These are phyloP conservation scores for Hypoxylon sp. DNA, from an alignment of 2,329 filamentous ascomycete species.

Conservation along the genomic window DNA sequence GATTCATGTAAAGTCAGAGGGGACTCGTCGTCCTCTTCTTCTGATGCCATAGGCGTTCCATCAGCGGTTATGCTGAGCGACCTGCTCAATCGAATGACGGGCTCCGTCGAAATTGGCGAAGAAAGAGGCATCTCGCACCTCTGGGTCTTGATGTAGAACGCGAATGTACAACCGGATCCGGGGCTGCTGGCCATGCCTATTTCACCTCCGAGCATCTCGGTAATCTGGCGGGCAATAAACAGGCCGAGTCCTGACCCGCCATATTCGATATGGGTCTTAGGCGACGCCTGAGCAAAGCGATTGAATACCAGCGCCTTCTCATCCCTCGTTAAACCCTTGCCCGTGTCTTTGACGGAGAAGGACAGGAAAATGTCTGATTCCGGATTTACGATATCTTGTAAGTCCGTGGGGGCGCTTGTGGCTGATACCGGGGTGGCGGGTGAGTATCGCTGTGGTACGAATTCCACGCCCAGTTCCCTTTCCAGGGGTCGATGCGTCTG, in stretches of 20 bases:
- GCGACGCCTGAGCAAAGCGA: conserved; percentile 83
- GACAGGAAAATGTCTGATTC: conserved; percentile 70
- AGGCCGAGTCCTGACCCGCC: conserved; percentile 84
- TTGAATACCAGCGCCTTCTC: conserved; percentile 84
- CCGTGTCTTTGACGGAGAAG: conserved; percentile 83
- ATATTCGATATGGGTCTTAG: conserved; percentile 82
- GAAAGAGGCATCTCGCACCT: conserved; percentile 29
- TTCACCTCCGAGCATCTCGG: conserved; percentile 83
- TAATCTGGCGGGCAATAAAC: conserved; percentile 84
- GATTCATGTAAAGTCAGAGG: conserved; percentile 45
- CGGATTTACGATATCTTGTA: conserved; percentile 3
- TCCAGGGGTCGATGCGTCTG: conserved; percentile 59
- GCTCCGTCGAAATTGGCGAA: conserved; percentile 35
- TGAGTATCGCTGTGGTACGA: conserved; percentile 70
- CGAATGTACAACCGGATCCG: conserved; percentile 81
- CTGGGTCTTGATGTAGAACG: conserved; percentile 77
- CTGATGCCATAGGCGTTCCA: conserved; percentile 41
- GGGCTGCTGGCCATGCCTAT: conserved; percentile 80
- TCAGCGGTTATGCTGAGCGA: conserved; percentile 39
- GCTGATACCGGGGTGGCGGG: conserved; percentile 45
- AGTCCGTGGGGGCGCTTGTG: not conserved
- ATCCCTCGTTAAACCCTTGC: conserved; percentile 77
- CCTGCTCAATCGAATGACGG: conserved; percentile 30
- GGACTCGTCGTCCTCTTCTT: conserved; percentile 47
- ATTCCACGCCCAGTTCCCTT: conserved; percentile 67